These are phyloP conservation scores for Verticillium albo-atrum DNA, from an alignment of 2,329 filamentous ascomycete genomes.

Conservation along the genomic window DNA sequence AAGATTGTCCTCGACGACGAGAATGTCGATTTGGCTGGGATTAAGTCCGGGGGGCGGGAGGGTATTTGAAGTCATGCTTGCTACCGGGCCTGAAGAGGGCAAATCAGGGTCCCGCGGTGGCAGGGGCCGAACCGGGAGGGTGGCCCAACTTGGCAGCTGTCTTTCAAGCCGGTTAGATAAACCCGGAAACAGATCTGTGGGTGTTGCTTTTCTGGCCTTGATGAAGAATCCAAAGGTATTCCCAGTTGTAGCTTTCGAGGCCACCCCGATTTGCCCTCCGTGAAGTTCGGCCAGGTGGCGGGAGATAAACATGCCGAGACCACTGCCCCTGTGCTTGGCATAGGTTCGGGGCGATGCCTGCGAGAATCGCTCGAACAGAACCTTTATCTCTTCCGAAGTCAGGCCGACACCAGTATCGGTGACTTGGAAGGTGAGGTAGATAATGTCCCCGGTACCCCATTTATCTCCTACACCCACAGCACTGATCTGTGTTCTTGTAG, in stretches of 20 bases:
- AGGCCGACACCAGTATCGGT: slow-evolving; percentile 63
- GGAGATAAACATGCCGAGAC: slow-evolving; percentile 61
- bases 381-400: slow-evolving; percentile 56
- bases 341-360: slow-evolving; percentile 49
- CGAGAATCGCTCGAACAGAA: slow-evolving; percentile 63
- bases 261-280: slow-evolving; percentile 61
- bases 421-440: slow-evolving; percentile 47
- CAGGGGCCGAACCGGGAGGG: slow-evolving; percentile 10
- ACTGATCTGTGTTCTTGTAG: slow-evolving; percentile 15
- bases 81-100: slow-evolving; percentile 13
- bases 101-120: slow-evolving; percentile 11
- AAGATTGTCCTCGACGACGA: slow-evolving; percentile 63
- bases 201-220: slow-evolving; percentile 28
- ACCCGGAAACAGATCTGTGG: background rate
- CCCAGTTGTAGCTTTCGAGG: slow-evolving; percentile 51
- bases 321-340: slow-evolving; percentile 60
- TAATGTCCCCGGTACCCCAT: slow-evolving; percentile 25
- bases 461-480: slow-evolving; percentile 17
- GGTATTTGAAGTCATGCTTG: slow-evolving; percentile 13
- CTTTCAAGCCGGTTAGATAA: no score
- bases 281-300: slow-evolving; percentile 60
- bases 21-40: slow-evolving; percentile 48
- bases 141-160: background rate
- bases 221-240: slow-evolving; percentile 62
- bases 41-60: slow-evolving; percentile 17